These are phyloP conservation scores for Alnus rubra DNA, from an alignment of 306 rosid genomes.

Conservation along the genomic window DNA sequence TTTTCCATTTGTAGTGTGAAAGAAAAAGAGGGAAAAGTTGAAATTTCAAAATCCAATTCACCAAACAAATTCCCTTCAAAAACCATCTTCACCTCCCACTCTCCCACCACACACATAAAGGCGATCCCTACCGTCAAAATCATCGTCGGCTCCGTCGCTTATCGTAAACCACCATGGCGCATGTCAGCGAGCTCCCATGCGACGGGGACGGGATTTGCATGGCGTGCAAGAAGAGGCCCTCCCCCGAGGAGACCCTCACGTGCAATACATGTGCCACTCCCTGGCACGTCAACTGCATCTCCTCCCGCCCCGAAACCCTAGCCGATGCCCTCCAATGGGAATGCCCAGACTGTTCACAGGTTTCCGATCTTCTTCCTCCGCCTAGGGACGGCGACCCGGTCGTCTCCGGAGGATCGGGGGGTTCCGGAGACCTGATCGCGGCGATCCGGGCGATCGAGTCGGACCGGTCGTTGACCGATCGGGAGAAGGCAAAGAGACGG, in stretches of 20 bases:
- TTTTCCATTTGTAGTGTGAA: background rate
- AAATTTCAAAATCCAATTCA: background rate
- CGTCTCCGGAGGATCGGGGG: background rate
- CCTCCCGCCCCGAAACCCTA: constrained; percentile 29
- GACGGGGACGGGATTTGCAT: constrained; percentile 54
- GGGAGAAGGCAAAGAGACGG: constrained; percentile 58
- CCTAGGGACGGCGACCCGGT: background rate
- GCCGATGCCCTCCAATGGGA: constrained; percentile 46
- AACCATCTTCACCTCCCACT: background rate
- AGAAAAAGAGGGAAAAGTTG: constrained; percentile 2
- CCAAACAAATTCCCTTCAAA: background rate
- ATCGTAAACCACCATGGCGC: constrained; percentile 14
- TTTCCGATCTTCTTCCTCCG: background rate
- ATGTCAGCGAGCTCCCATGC: constrained; percentile 42
- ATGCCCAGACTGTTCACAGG: constrained; percentile 51
- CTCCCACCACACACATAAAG: background rate
- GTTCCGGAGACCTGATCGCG: constrained; percentile 30
- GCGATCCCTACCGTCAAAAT: background rate
- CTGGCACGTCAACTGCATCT: constrained; percentile 54
- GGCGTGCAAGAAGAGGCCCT: constrained; percentile 51
- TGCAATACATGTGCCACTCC: constrained; percentile 53
- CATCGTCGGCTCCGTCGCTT: background rate
- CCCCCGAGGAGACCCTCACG: constrained; percentile 26
- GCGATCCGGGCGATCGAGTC: constrained; percentile 53
- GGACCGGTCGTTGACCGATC: constrained; percentile 46